phyloP scores from a whole-genome alignment of 2,329 filamentous ascomycete genomes.

The Ophiostoma perfectum region DNA sequence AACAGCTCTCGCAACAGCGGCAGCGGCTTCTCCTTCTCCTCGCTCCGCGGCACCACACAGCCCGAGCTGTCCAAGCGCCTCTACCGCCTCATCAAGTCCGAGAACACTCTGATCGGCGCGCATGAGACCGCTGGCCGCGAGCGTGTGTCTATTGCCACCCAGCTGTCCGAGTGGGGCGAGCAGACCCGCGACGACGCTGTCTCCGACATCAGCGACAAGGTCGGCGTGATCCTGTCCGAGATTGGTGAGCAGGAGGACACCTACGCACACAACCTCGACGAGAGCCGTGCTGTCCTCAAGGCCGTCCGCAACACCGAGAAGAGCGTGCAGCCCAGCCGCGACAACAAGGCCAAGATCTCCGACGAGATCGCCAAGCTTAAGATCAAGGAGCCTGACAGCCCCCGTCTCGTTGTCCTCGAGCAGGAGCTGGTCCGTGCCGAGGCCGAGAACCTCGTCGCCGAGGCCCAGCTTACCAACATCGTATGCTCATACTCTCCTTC shows the following conservation, averaged over 20 bases:
- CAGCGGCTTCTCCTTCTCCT: conserved; percentile 72
- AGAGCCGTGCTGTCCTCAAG: conserved; percentile 77
- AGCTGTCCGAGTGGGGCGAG: conserved; percentile 96
- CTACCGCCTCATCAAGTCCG: conserved; percentile 88
- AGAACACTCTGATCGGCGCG: conserved; percentile 79
- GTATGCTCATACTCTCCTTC: conserved; percentile 44
- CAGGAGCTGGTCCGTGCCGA: conserved; percentile 95
- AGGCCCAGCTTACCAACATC: conserved; percentile 92
- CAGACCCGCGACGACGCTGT: conserved; percentile 80
- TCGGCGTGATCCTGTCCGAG: conserved; percentile 86
- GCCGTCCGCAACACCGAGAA: conserved; percentile 91
- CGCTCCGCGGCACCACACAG: conserved; percentile 76
- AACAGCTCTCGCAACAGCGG: conserved; percentile 35
- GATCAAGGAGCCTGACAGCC: conserved; percentile 82
- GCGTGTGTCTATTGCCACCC: conserved; percentile 75
- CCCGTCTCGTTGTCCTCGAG: conserved; percentile 76
- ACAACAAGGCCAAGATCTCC: conserved; percentile 77
- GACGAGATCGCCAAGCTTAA: conserved; percentile 92
- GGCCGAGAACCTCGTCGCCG: conserved; percentile 90
- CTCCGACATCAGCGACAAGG: conserved; percentile 89
- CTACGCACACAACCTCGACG: conserved; percentile 82
- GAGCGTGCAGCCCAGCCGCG: conserved; percentile 87
- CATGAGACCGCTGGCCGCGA: conserved; percentile 83
- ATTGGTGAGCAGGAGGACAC: conserved; percentile 88
- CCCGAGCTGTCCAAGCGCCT: conserved; percentile 85